Evolutionary conservation across 768 basidiomycete species (phyloP).

Genomic region (Thelephora ganbajun): DNA sequence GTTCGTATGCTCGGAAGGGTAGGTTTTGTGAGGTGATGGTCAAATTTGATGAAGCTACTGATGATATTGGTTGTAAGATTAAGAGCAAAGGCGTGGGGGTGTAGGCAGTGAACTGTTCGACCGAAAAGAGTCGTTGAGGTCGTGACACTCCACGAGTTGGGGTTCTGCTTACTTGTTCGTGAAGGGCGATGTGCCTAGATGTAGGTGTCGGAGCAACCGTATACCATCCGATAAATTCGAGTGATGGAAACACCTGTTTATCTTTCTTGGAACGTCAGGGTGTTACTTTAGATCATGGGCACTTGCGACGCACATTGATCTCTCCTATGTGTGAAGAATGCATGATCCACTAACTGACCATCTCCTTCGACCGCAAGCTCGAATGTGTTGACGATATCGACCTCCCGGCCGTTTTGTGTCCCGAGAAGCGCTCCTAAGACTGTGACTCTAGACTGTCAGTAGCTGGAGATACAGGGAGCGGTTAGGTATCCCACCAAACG

Average conservation of each 20-base stretch:
- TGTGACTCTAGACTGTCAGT: constrained; percentile 17
- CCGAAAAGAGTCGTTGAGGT: not conserved
- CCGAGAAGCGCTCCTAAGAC: constrained; percentile 91
- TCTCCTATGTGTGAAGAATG: constrained; percentile 65
- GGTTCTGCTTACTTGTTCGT: constrained; percentile 54
- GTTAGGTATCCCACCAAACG: constrained; percentile 40
- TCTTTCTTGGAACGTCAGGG: constrained; percentile 30
- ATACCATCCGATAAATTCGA: constrained; percentile 99
- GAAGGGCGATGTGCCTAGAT: constrained; percentile 62
- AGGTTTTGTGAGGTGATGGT: constrained; percentile 58
- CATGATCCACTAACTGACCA: constrained; percentile 57
- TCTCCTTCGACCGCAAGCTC: constrained; percentile 62
- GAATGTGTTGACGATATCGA: constrained; percentile 96
- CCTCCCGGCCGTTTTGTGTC: constrained; percentile 85
- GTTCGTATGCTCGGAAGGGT: constrained; percentile 90
- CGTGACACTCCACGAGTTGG: not conserved
- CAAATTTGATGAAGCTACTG: constrained; percentile 26
- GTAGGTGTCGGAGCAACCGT: constrained; percentile 69
- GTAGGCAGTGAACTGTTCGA: constrained; percentile 60
- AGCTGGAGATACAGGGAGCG: not conserved
- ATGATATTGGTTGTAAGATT: constrained; percentile 43
- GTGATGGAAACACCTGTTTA: constrained; percentile 95
- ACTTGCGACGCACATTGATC: constrained; percentile 66
- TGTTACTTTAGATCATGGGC: not conserved
- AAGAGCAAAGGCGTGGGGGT: constrained; percentile 86